Base-by-base conservation (phyloP, 2,329 filamentous ascomycete species). In the Nemania sp. region DNA sequence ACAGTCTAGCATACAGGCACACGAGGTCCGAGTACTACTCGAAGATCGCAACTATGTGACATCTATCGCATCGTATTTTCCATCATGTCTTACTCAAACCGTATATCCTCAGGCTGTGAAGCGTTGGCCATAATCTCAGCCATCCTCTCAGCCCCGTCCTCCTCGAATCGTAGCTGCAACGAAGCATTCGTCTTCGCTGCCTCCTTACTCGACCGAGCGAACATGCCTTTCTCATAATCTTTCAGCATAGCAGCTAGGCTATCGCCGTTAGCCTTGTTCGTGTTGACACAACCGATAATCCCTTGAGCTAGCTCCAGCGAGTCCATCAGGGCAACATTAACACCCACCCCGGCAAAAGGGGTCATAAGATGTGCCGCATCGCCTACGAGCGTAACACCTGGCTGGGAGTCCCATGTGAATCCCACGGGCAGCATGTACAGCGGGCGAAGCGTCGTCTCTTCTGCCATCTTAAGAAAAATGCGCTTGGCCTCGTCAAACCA, bases 351-450 rank as follows among this genome's bases (percentile, higher is more conserved):
- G 1, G 73, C 73, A 54, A 75, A 77, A 0, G 75, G 75, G 1
- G 73, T 74, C 73, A 77, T 76, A 4, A 80, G 54, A 58, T 81
- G 77, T 6, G 78, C 78, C 9, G 78, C 74, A 57, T 81, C 77
- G 3, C 80, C 80, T 3, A 80, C 62, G n/a, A 82, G 65, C 1
- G 79, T 77, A n/a, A 77, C 64, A 1, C 77, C 76, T 1, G 68
- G 53, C 2, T 66, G 62, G 8, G 58, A 34, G 19, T 55, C 52
- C 66, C 66, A 67, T 6, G 41, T 48, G 3, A 60, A 28, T 3
- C 62, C 64, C 3, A 63, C 59, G 1, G 66, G 64, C 6, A 69
- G 55, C 62, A 62, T 64, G 43, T 64, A 64, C 7, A 65, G 33
- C 6, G 39, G 58, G 12, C 64, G 52, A 5, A 64, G 41, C 5